Conservation (phyloP, 2,329 filamentous ascomycete genomes). For the Sphaerulina musiva region DNA sequence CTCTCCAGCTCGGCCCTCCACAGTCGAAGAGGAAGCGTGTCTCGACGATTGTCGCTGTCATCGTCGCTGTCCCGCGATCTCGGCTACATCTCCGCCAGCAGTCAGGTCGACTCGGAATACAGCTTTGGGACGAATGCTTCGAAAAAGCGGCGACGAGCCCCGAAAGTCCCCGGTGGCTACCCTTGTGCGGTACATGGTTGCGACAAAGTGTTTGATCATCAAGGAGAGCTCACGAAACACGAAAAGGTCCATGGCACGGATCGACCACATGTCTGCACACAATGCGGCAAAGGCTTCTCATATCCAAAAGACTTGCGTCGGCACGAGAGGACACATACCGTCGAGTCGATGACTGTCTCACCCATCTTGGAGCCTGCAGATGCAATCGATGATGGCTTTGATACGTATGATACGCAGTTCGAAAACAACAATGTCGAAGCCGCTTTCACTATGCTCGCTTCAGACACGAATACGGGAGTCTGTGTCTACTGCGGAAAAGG, state of each 20-base stretch:
- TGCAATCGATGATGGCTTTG: constrained; percentile 3
- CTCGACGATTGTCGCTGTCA: constrained; percentile 4
- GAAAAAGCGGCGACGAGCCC: constrained; percentile 11
- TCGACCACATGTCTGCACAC: constrained; percentile 5
- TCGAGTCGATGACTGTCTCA: constrained; percentile 7
- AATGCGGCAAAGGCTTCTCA: constrained; percentile 12
- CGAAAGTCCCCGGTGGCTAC: constrained; percentile 11
- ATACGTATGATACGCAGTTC: background rate
- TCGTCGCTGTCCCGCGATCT: constrained; percentile 11
- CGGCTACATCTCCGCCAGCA: constrained; percentile 14
- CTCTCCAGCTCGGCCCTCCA: constrained; percentile 8
- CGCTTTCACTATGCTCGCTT: background rate
- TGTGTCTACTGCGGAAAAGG: constrained; percentile 4
- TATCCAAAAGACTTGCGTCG: constrained; percentile 13
- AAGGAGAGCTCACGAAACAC: constrained; percentile 13
- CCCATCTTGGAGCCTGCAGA: constrained; percentile 6
- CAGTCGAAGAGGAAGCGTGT: constrained; percentile 6
- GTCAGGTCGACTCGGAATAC: constrained; percentile 13
- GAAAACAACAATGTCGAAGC: background rate
- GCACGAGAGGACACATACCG: constrained; percentile 7
- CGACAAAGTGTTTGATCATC: constrained; percentile 10
- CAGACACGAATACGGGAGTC: background rate
- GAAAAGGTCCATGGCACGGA: constrained; percentile 10
- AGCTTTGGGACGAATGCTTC: constrained; percentile 7
- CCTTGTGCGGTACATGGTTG: constrained; percentile 3